Conservation (phyloP, 163 green algal species). For the Chlamydomonas reinhardtii region DNA sequence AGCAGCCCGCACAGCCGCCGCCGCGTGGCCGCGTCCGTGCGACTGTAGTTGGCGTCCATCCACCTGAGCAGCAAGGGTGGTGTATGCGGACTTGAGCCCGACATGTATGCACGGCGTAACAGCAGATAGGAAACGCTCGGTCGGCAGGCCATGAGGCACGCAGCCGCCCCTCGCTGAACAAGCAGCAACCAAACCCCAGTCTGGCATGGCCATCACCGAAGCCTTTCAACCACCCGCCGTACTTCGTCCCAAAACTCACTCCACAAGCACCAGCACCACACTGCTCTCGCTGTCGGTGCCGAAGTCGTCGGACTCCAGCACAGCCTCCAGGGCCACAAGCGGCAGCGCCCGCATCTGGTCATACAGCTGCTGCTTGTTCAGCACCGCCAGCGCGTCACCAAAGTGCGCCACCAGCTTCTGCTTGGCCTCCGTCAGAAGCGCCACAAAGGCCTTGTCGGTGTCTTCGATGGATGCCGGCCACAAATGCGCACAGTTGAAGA, state of each 20-base stretch:
- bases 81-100: no score
- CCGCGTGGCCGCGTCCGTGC: background rate
- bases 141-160: no score
- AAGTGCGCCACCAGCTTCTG: background rate
- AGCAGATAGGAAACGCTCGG: no score
- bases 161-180: no score
- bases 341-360: slow-evolving; percentile 4
- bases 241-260: no score
- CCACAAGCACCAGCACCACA: slow-evolving; percentile 10
- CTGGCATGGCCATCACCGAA: no score
- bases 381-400: background rate
- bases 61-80: background rate
- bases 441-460: background rate
- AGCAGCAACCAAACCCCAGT: no score
- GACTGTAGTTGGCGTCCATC: background rate
- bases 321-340: background rate
- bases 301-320: background rate
- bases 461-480: no score
- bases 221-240: no score
- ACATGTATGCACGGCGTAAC: no score
- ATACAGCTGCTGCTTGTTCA: background rate
- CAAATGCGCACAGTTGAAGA: background rate
- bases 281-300: slow-evolving; percentile 13
- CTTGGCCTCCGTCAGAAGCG: background rate
- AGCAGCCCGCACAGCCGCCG: background rate